phyloP scores from a whole-genome alignment of 768 basidiomycete genomes.

The Lactifluus hygrophoroides region DNA sequence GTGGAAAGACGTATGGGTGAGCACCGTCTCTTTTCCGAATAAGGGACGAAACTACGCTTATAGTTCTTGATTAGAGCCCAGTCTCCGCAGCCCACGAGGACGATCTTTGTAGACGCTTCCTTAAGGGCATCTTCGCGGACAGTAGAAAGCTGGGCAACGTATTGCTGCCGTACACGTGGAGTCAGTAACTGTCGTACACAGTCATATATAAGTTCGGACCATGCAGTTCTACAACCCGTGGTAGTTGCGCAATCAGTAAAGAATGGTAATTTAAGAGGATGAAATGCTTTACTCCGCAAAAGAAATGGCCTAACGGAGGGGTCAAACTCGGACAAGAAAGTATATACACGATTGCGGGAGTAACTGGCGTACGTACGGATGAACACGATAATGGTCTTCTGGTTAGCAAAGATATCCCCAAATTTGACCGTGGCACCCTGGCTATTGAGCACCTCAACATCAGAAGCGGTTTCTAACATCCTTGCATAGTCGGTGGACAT shows the following conservation, averaged over 20 bases:
- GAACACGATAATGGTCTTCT: conserved; percentile 14
- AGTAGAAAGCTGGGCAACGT: conserved; percentile 12
- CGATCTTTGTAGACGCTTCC: conserved; percentile 3
- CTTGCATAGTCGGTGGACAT: conserved; percentile 13
- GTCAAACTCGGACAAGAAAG: background rate
- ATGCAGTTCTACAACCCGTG: conserved; percentile 3
- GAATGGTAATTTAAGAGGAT: background rate
- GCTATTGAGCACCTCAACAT: conserved; percentile 3
- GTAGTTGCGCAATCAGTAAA: background rate
- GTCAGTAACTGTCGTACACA: background rate
- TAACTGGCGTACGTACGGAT: conserved; percentile 6
- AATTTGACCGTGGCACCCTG: conserved; percentile 12
- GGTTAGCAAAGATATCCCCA: conserved; percentile 9
- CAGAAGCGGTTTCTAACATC: background rate
- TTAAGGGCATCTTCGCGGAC: conserved; percentile 12
- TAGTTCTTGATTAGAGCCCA: conserved; percentile 18
- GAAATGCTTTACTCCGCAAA: conserved; percentile 10
- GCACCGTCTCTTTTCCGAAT: too few species aligned
- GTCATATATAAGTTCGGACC: background rate
- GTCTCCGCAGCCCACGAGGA: conserved; percentile 16
- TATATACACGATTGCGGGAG: background rate
- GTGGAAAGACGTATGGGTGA: background rate
- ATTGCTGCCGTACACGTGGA: conserved; percentile 10
- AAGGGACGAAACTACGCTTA: conserved; percentile 1
- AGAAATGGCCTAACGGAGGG: conserved; percentile 14